Evolutionary conservation across 345 rosid species (phyloP), one percentile per base, ranked within the genome.

Genomic region (Dipteronia sinensis): DNA sequence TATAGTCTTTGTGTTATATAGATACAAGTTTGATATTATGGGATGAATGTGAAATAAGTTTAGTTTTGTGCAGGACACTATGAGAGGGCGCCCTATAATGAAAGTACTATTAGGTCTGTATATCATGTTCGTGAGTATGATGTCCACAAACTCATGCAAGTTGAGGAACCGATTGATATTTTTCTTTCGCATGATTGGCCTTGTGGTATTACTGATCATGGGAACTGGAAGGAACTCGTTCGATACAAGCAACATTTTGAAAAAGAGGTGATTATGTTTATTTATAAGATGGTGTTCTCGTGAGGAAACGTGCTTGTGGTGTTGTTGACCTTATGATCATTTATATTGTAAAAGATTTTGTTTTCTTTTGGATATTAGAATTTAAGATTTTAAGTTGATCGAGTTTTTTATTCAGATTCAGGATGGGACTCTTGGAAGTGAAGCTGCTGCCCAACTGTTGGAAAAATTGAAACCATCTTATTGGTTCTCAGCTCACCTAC

Each of bases 131-230:
- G 98, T 66, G 97, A 94, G 82, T 96, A 88, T 80, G 98, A 96
- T 77, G 97, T 96, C 17, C 88, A 86, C 77, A 94, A 92, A 86
- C 90, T 96, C 79, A 86, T 91, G 97, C 94, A 91, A 71, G 80
- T 91, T 34, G 87, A 87, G 83, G 93, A 92, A 77, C 99, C 94
- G 0, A 82, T 94, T 79, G 92, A 96, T 83, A 87, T 94, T 76
- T 94, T 96, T 80, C 95, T 96, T 78, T 94, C 99, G 61, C 98
- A 96, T 72, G 97, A 96, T 80, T 96, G 99, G 98, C 98, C 97
- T 74, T 85, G 89, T 83, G 97, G 97, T 34, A 90, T 94, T 71
- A 89, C 97, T 85, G 97, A 96, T 75, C 91, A 80, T 78, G 97
- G 94, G 78, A 83, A 96, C 76, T 87, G 89, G 80, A 69, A 80